A percentile compares a stretch with the other conserved stretches of the same genome.
These are phyloP conservation scores for Penicillium sp. DNA, from an alignment of 2,329 filamentous ascomycete genomes.

Conservation along the genomic window DNA sequence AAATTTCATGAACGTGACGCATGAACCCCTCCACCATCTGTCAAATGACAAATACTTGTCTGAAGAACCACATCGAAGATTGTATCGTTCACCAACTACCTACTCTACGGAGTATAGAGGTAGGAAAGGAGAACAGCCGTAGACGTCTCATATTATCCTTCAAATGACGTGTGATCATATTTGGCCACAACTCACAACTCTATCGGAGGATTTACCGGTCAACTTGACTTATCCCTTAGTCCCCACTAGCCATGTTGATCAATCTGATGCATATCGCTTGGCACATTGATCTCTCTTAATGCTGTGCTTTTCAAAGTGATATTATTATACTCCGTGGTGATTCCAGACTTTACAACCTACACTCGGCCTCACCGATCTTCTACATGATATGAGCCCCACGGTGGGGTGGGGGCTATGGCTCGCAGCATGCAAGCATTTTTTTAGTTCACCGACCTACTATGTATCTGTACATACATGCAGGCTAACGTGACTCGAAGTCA, in stretches of 20 bases:
- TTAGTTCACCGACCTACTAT: neutral
- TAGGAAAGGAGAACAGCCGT: neutral
- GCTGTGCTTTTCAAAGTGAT: neutral
- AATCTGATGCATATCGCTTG: constrained; percentile 27
- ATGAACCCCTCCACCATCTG: constrained; percentile 16
- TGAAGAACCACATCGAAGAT: neutral
- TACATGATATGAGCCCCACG: neutral
- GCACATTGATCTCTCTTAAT: constrained; percentile 13
- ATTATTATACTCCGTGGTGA: neutral
- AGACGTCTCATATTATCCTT: neutral
- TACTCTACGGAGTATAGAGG: neutral
- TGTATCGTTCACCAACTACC: neutral
- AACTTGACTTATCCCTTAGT: constrained; percentile 11
- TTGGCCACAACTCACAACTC: constrained; percentile 10
- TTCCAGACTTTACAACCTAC: neutral
- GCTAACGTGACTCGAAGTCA: neutral
- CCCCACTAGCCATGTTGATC: constrained; percentile 22
- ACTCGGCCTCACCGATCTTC: constrained; percentile 3
- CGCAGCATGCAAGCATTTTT: constrained; percentile 7
- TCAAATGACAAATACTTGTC: constrained; percentile 1
- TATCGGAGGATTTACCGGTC: constrained; percentile 22
- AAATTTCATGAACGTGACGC: constrained; percentile 11
- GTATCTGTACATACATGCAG: neutral
- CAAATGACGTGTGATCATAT: neutral
- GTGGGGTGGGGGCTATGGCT: neutral